These are phyloP conservation scores for Cryoendolithus antarcticus DNA, from an alignment of 2,329 filamentous ascomycete genomes.

Conservation along the genomic window DNA sequence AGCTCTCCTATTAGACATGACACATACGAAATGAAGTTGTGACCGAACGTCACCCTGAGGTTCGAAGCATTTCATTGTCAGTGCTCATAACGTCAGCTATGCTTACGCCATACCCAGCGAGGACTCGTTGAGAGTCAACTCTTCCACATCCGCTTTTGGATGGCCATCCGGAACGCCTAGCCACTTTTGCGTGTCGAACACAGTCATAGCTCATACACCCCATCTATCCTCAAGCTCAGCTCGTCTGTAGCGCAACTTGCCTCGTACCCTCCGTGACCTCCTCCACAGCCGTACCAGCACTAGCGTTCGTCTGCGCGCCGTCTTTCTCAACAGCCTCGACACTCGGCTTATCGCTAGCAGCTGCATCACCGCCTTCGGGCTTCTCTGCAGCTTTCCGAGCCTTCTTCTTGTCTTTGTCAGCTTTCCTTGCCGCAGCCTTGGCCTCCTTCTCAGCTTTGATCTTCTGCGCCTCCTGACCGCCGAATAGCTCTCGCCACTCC, in stretches of 20 bases:
- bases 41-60: no score
- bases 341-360: conserved; percentile 50
- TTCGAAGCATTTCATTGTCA: no score
- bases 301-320: conserved; percentile 32
- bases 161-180: no score
- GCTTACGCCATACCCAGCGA: no score
- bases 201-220: no score
- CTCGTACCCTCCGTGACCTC: conserved; percentile 33
- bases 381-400: conserved; percentile 48
- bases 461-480: conserved; percentile 53
- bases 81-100: no score
- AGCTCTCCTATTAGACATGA: no score
- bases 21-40: no score
- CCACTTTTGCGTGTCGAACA: no score
- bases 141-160: no score
- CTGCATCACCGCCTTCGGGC: conserved; percentile 6
- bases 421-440: conserved; percentile 53
- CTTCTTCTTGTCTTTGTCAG: conserved; percentile 53
- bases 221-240: conserved; percentile 6
- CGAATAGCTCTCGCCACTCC: conserved; percentile 69
- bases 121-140: no score
- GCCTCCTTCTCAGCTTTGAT: conserved; percentile 53
- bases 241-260: conserved; percentile 33
- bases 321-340: conserved; percentile 69
- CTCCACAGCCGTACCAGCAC: conserved; percentile 28